Evolutionary conservation across 441 rosid genomes (phyloP).

Genomic region (Populus hybrid): DNA sequence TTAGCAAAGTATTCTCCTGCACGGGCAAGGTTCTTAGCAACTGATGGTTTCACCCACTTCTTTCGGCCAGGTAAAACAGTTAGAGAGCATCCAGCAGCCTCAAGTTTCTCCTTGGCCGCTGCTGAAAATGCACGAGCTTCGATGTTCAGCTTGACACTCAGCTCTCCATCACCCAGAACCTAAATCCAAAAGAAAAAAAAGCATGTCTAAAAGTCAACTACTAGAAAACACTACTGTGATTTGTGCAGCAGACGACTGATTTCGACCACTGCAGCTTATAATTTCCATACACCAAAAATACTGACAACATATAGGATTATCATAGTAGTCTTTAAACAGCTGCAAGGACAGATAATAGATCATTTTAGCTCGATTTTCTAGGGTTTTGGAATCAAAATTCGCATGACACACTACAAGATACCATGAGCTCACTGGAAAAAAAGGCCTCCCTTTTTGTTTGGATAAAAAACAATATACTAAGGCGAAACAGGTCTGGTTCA

Average conservation of each 20-base stretch:
- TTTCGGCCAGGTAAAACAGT: constrained; percentile 74
- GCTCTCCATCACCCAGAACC: constrained; percentile 82
- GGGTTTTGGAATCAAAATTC: neutral
- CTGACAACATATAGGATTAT: neutral
- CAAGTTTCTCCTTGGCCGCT: constrained; percentile 84
- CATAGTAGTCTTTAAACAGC: neutral
- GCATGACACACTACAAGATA: neutral
- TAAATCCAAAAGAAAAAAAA: constrained; percentile 22
- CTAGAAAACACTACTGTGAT: neutral
- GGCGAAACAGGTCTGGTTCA: neutral
- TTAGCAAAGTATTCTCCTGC: constrained; percentile 88
- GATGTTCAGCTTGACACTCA: constrained; percentile 62
- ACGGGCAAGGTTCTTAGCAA: constrained; percentile 73
- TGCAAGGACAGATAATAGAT: neutral
- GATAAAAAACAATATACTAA: neutral
- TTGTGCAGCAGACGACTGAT: neutral
- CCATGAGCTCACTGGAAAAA: neutral
- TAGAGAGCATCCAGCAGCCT: constrained; percentile 76
- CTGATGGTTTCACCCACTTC: constrained; percentile 89
- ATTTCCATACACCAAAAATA: neutral
- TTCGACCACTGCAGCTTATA: neutral
- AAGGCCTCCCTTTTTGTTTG: neutral
- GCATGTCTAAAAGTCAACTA: neutral
- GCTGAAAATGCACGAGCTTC: constrained; percentile 79
- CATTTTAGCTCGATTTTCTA: neutral